A percentile compares a stretch with the other conserved stretches of the same genome.
Evolutionary conservation across 1,284 basidiomycete genomes (phyloP).

Genomic region (Cerioporus squamosus): DNA sequence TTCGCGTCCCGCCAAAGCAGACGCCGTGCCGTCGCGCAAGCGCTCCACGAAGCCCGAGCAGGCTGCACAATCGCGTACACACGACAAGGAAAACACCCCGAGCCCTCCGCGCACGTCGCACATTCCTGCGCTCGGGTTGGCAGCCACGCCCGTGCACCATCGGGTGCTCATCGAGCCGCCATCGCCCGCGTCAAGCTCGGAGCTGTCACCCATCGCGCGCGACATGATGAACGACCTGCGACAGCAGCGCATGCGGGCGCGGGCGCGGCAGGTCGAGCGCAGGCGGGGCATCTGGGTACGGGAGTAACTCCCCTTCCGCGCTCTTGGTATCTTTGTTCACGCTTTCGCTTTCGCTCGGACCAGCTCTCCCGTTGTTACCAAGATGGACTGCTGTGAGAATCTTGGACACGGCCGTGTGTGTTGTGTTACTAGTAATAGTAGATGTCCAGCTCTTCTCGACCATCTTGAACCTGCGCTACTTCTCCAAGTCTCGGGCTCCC

Average conservation of each 20-base stretch:
- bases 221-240: slow-evolving; percentile 70
- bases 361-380: too few relatives aligned
- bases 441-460: too few relatives aligned
- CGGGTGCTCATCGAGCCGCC: slow-evolving; percentile 41
- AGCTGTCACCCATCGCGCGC: slow-evolving; percentile 67
- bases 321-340: neutral
- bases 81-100: slow-evolving; percentile 33
- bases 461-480: too few relatives aligned
- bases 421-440: too few relatives aligned
- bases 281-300: slow-evolving; percentile 18
- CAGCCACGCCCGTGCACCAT: slow-evolving; percentile 32
- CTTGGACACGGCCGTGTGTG: too few relatives aligned
- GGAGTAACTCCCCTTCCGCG: neutral
- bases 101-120: slow-evolving; percentile 11
- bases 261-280: slow-evolving; percentile 37
- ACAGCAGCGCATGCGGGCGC: slow-evolving; percentile 55
- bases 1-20: neutral
- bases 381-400: neutral
- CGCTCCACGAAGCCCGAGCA: slow-evolving; percentile 6
- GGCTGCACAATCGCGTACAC: neutral
- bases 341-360: neutral
- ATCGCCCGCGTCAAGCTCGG: slow-evolving; percentile 73
- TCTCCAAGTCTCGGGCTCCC: too few relatives aligned
- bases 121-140: neutral
- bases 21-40: neutral